A percentile compares a stretch with the other conserved stretches of the same genome.
These are phyloP conservation scores for Cyathus striatus DNA, from an alignment of 768 basidiomycete genomes.

Conservation along the genomic window DNA sequence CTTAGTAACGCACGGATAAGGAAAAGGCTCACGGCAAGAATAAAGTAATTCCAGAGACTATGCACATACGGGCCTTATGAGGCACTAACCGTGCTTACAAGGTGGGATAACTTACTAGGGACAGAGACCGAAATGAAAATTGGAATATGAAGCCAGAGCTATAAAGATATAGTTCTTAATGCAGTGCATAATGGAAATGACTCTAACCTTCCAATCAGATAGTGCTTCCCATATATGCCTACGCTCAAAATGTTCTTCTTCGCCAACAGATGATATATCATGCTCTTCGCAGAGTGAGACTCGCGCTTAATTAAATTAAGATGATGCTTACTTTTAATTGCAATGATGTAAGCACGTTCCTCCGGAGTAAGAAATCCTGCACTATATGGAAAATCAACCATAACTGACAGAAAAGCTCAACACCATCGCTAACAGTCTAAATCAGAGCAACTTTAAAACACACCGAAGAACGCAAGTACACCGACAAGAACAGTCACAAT, in stretches of 20 bases:
- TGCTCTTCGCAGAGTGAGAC: conserved; percentile 31
- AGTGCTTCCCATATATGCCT: conserved; percentile 50
- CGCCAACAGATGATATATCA: conserved; percentile 50
- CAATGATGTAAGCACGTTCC: conserved; percentile 49
- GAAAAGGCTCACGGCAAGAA: conserved; percentile 60
- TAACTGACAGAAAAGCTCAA: conserved; percentile 26
- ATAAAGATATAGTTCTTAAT: too few species aligned
- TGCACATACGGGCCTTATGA: neutral
- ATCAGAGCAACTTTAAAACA: conserved; percentile 4
- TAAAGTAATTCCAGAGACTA: conserved; percentile 69
- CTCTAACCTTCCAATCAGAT: conserved; percentile 63
- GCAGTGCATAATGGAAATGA: too few species aligned
- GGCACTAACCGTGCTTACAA: neutral
- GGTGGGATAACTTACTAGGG: conserved; percentile 41
- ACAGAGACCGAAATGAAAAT: conserved; percentile 54
- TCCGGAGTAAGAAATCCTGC: conserved; percentile 59
- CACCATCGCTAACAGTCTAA: neutral
- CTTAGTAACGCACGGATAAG: neutral
- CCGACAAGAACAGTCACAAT: conserved; percentile 55
- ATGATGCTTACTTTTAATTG: conserved; percentile 44
- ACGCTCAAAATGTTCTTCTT: conserved; percentile 55
- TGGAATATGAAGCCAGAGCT: conserved; percentile 54
- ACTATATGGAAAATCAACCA: conserved; percentile 58
- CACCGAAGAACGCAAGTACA: conserved; percentile 45
- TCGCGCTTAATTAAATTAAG: neutral